phyloP scores from a whole-genome alignment of 1,284 basidiomycete genomes.

The Papiliotrema fonsecae region DNA sequence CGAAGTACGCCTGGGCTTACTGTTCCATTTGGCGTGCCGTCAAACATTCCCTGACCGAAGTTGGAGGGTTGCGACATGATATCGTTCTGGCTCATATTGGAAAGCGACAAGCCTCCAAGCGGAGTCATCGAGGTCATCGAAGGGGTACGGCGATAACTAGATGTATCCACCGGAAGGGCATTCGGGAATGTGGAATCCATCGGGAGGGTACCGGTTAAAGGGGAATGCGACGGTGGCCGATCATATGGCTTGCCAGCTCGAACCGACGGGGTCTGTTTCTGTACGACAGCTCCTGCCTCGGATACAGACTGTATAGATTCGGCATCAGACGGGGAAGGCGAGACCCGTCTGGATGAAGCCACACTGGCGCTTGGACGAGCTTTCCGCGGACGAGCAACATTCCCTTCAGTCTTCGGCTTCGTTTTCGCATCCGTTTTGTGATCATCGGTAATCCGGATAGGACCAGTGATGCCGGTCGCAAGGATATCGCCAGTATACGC shows the following conservation, averaged over 20 bases:
- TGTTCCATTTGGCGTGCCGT: constrained; percentile 14
- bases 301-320: constrained; percentile 40
- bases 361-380: constrained; percentile 27
- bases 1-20: constrained; percentile 36
- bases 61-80: constrained; percentile 2
- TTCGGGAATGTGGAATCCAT: constrained; percentile 17
- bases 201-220: constrained; percentile 22
- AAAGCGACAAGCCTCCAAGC: not conserved
- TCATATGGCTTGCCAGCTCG: constrained; percentile 41
- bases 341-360: constrained; percentile 34
- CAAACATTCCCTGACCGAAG: not conserved
- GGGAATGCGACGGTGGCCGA: constrained; percentile 33
- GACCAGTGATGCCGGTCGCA: constrained; percentile 76
- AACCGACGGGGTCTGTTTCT: constrained; percentile 37
- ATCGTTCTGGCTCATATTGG: constrained; percentile 1
- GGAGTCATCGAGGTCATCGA: constrained; percentile 28
- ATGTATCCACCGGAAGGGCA: constrained; percentile 1
- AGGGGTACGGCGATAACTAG: constrained; percentile 22
- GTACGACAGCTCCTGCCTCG: constrained; percentile 38
- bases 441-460: constrained; percentile 99
- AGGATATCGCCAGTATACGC: constrained; percentile 75
- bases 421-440: constrained; percentile 69
- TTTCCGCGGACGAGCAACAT: constrained; percentile 31
- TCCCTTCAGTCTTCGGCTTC: constrained; percentile 25
- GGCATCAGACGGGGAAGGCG: constrained; percentile 38